A percentile compares a stretch with the other conserved stretches of the same genome.
phyloP scores from a whole-genome alignment of 768 basidiomycete species.

The Vararia minispora region DNA sequence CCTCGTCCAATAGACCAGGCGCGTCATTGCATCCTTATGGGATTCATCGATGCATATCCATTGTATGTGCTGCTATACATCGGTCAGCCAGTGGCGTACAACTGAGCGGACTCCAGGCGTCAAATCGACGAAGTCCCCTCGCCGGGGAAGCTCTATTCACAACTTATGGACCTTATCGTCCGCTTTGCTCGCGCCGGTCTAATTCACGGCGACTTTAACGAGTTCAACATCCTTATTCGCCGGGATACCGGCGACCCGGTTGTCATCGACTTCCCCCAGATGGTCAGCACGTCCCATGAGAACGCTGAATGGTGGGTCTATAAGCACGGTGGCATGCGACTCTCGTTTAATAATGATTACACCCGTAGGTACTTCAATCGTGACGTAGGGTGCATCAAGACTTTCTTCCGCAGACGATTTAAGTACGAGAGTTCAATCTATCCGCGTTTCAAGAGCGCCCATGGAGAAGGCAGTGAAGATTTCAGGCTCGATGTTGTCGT shows the following conservation, averaged over 20 bases:
- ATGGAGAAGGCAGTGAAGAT: slow-evolving; percentile 37
- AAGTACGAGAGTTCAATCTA: slow-evolving; percentile 85
- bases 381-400: slow-evolving; percentile 92
- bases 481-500: slow-evolving; percentile 86
- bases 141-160: slow-evolving; percentile 84
- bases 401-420: slow-evolving; percentile 86
- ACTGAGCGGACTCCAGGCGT: slow-evolving; percentile 39
- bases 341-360: not conserved
- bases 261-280: slow-evolving; percentile 98
- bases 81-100: not conserved
- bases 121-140: slow-evolving; percentile 77
- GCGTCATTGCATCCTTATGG: slow-evolving; percentile 93
- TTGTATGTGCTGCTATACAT: too few species aligned
- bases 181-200: slow-evolving; percentile 87
- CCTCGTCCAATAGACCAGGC: slow-evolving; percentile 91
- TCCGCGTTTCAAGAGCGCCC: slow-evolving; percentile 67
- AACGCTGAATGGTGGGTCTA: slow-evolving; percentile 88
- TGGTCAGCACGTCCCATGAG: slow-evolving; percentile 94
- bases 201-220: slow-evolving; percentile 99
- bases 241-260: slow-evolving; percentile 67
- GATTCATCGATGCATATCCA: slow-evolving; percentile 89
- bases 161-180: slow-evolving; percentile 91
- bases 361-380: slow-evolving; percentile 92
- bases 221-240: slow-evolving; percentile 94
- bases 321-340: not conserved